Conservation (phyloP, 176 grass and related monocot species). For the Lolium perenne region DNA sequence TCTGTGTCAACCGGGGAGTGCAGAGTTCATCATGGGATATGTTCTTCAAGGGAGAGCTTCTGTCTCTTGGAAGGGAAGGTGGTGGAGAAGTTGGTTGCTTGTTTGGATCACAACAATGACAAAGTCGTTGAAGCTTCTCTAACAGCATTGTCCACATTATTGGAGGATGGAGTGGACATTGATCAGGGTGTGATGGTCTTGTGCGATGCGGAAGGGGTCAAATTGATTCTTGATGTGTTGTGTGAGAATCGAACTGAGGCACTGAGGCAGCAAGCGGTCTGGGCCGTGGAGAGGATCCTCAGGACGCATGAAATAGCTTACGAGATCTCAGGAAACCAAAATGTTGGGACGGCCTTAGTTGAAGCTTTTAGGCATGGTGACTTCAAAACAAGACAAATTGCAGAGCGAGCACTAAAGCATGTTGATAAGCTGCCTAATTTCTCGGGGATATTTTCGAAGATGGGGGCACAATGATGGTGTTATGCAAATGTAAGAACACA, state of each 20-base stretch:
- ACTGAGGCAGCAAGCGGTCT: constrained; percentile 70
- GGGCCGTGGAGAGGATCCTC: constrained; percentile 95
- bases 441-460: constrained; percentile 91
- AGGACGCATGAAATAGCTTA: constrained; percentile 74
- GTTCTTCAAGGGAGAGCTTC: constrained; percentile 83
- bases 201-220: constrained; percentile 80
- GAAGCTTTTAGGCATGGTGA: constrained; percentile 94
- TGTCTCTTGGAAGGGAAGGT: constrained; percentile 93
- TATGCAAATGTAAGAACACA: constrained; percentile 33
- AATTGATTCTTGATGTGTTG: constrained; percentile 72
- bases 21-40: constrained; percentile 77
- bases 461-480: constrained; percentile 53
- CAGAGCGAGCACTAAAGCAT: constrained; percentile 92
- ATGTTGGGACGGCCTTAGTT: constrained; percentile 86
- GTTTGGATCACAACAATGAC: constrained; percentile 84
- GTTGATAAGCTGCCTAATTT: constrained; percentile 98
- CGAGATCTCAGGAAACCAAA: constrained; percentile 90
- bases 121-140: constrained; percentile 88
- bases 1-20: constrained; percentile 64
- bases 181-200: constrained; percentile 78
- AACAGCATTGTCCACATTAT: constrained; percentile 77
- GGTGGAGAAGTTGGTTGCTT: constrained; percentile 89
- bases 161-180: constrained; percentile 93
- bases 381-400: constrained; percentile 86
- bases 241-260: constrained; percentile 68